These are phyloP conservation scores for Coccomyxa sp. DNA, from an alignment of 139 green algal species.

Conservation along the genomic window DNA sequence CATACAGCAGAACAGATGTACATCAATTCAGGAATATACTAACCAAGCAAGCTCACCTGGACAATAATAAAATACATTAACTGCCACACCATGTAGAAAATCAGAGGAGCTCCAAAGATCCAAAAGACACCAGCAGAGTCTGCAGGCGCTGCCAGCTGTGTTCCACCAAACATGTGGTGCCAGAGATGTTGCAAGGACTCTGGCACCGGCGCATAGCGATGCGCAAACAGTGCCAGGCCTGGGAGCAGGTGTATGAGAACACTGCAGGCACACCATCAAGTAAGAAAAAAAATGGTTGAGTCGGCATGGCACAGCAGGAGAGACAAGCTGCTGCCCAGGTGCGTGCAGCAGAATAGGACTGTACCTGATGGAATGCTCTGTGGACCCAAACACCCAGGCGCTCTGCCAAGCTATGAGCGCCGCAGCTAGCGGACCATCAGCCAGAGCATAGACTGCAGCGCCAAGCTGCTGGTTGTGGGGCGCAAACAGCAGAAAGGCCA, in stretches of 20 bases:
- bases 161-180: not conserved
- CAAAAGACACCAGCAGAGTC: slow-evolving; percentile 19
- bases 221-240: slow-evolving; percentile 53
- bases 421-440: slow-evolving; percentile 45
- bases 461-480: slow-evolving; percentile 15
- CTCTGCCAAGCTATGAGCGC: slow-evolving; percentile 57
- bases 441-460: slow-evolving; percentile 39
- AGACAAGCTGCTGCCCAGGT: not conserved
- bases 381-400: slow-evolving; percentile 50
- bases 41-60: slow-evolving; percentile 23
- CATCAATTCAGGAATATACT: no score
- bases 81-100: slow-evolving; percentile 63
- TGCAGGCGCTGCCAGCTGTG: not conserved
- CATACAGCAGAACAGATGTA: not conserved
- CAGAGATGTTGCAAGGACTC: not conserved
- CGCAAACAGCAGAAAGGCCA: slow-evolving; percentile 25
- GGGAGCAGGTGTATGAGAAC: slow-evolving; percentile 65
- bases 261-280: slow-evolving; percentile 28
- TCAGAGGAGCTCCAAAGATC: slow-evolving; percentile 38
- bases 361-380: slow-evolving; percentile 45
- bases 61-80: slow-evolving; percentile 58
- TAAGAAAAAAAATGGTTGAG: not conserved
- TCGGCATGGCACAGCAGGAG: not conserved
- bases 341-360: not conserved
- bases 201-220: slow-evolving; percentile 32